Evolutionary conservation across 305 asterid species (phyloP).

Genomic region (Petunia hybrid): DNA sequence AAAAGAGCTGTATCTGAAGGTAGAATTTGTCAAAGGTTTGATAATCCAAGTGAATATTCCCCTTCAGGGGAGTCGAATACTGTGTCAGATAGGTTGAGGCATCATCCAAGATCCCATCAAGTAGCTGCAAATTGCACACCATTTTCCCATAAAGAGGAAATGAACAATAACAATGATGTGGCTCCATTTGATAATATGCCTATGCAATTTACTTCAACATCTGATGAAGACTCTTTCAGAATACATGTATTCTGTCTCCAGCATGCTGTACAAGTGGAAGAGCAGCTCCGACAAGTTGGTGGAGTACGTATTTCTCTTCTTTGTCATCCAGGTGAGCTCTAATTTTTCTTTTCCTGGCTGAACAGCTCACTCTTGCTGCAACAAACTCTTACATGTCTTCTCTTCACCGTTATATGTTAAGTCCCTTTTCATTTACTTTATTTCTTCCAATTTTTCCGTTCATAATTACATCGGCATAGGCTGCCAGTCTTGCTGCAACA

Average conservation of each 20-base stretch:
- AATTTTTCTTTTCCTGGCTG: neutral
- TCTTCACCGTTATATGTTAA: neutral
- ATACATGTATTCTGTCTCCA: slow-evolving; percentile 97
- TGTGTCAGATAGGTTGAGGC: slow-evolving; percentile 48
- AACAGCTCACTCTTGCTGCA: slow-evolving; percentile 29
- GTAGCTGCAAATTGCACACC: slow-evolving; percentile 44
- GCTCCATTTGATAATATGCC: slow-evolving; percentile 44
- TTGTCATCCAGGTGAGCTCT: slow-evolving; percentile 92
- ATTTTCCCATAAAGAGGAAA: slow-evolving; percentile 48
- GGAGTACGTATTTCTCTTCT: slow-evolving; percentile 81
- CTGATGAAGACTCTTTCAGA: slow-evolving; percentile 90
- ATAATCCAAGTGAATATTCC: slow-evolving; percentile 45
- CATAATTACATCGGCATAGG: neutral
- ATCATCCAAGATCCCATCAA: slow-evolving; percentile 44
- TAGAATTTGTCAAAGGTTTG: slow-evolving; percentile 45
- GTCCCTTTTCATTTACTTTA: neutral
- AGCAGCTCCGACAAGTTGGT: slow-evolving; percentile 74
- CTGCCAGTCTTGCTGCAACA: slow-evolving; percentile 10
- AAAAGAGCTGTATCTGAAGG: slow-evolving; percentile 37
- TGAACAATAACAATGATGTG: slow-evolving; percentile 40
- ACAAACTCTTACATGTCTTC: slow-evolving; percentile 5
- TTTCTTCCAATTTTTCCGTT: slow-evolving; percentile 8
- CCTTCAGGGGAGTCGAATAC: slow-evolving; percentile 49
- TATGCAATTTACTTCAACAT: slow-evolving; percentile 51
- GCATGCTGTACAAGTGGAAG: slow-evolving; percentile 87